Conservation (phyloP, 306 rosid genomes). For the Trichosanthes cucumerina region DNA sequence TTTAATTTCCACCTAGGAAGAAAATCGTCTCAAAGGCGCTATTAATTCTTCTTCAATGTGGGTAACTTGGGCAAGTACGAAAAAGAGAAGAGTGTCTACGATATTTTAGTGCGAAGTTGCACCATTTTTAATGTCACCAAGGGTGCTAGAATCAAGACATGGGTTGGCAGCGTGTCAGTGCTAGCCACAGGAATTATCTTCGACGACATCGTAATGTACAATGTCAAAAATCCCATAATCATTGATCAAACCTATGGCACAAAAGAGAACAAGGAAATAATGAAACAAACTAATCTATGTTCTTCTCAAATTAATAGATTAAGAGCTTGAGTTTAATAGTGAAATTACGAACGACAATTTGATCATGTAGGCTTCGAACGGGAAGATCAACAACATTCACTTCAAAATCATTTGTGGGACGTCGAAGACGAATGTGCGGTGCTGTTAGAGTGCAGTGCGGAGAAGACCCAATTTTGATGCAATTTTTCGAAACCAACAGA, state of each 20-base stretch:
- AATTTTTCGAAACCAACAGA: too few species aligned
- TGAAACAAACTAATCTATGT: neutral
- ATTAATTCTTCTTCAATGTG: constrained; percentile 7
- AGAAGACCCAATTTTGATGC: too few species aligned
- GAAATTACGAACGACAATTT: neutral
- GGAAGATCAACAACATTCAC: constrained; percentile 47
- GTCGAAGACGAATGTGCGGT: constrained; percentile 27
- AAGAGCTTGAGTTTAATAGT: neutral
- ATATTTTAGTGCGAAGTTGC: constrained; percentile 35
- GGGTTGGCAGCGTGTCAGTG: constrained; percentile 16
- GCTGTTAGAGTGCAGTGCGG: constrained; percentile 40
- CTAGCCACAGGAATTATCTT: constrained; percentile 29
- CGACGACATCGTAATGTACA: constrained; percentile 30
- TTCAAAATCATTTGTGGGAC: constrained; percentile 50
- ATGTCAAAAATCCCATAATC: too few species aligned
- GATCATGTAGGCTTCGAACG: constrained; percentile 21
- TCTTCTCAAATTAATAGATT: too few species aligned
- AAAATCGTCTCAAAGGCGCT: neutral
- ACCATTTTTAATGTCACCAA: constrained; percentile 38
- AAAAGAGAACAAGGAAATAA: neutral
- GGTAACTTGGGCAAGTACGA: constrained; percentile 66
- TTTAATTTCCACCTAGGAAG: too few species aligned
- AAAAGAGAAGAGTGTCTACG: constrained; percentile 24
- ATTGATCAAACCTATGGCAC: constrained; percentile 58
- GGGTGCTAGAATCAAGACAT: constrained; percentile 71